Base-by-base conservation (phyloP, 1,284 basidiomycete species). In the Naganishia liquefaciens region DNA sequence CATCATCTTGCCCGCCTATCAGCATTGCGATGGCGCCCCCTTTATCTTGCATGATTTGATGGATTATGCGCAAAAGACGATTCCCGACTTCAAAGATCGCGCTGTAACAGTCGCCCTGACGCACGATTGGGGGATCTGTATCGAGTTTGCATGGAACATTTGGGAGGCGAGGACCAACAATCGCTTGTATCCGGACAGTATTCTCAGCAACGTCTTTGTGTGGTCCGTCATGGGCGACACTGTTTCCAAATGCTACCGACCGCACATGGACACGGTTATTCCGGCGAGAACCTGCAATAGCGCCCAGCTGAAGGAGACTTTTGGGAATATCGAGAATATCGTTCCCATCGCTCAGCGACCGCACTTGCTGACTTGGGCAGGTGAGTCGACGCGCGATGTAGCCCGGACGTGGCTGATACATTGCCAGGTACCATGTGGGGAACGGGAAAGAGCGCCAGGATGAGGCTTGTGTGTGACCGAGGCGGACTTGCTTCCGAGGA, bases 61-160 rank as follows among this genome's bases (percentile, higher is more conserved):
- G 69, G 61, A 74, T 54, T 70, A 78, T 65, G 77, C 79, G 1
- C 33, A 62, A 19, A 54, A 70, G 54, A 73, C 68, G 44, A 77
- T 81, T 62, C 75, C 76, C 42, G 66, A 73, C 62, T 64, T 67
- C 17, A 69, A 71, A 9, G 70, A 74, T 27, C 74, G 74, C 61
- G 63, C 70, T 27, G 69, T 78, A 39, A 71, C 76, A 3, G 60
- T 81, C 17, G 76, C 78, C 11, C 71, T 81, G 68, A 80, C 80
- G 30, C 80, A 80, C 71, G 81, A 82, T 70, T 82, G 79, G 77
- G 81, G 81, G 17, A 72, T 78, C 54, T 79, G 79, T 54, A 67
- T 74, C 28, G 66, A 70, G 13, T 79, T 79, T 63, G 74, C 75
- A 7, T 79, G 77, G 77, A 76, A 78, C 63, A 73, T 80, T 28